Percentiles rank a stretch among this genome's conserved stretches.
These are phyloP conservation scores for Xylariaceae sp. DNA, from an alignment of 2,329 filamentous ascomycete genomes.

Conservation along the genomic window DNA sequence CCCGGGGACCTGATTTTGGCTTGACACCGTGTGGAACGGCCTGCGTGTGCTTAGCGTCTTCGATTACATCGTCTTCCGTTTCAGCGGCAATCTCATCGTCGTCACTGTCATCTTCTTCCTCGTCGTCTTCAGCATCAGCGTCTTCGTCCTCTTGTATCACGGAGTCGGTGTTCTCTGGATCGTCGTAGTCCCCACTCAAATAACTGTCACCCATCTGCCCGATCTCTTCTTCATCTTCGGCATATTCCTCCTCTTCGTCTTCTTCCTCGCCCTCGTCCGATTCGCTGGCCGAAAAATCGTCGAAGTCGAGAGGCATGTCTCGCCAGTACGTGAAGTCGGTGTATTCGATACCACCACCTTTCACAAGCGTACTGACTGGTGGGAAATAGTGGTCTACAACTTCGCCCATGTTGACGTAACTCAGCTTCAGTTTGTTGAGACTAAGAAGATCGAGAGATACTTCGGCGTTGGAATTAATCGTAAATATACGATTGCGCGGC, in stretches of 20 bases:
- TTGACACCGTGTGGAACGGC: slow-evolving; percentile 10
- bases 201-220: slow-evolving; percentile 43
- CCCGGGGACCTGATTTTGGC: slow-evolving; percentile 10
- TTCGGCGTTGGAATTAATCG: slow-evolving; percentile 96
- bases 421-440: slow-evolving; percentile 92
- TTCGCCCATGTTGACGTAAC: slow-evolving; percentile 94
- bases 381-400: slow-evolving; percentile 98
- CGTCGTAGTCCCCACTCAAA: slow-evolving; percentile 40
- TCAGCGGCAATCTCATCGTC: slow-evolving; percentile 34
- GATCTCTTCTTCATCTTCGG: slow-evolving; percentile 39
- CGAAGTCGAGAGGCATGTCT: slow-evolving; percentile 74
- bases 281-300: slow-evolving; percentile 82
- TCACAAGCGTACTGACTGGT: slow-evolving; percentile 79
- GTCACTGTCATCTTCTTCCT: slow-evolving; percentile 21
- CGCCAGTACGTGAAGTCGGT: slow-evolving; percentile 98
- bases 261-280: slow-evolving; percentile 37
- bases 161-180: slow-evolving; percentile 36
- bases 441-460: slow-evolving; percentile 86
- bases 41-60: slow-evolving; percentile 18
- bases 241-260: slow-evolving; percentile 37
- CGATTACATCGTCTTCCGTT: slow-evolving; percentile 32
- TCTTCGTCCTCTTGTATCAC: slow-evolving; percentile 34
- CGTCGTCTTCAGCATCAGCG: slow-evolving; percentile 32
- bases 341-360: slow-evolving; percentile 86
- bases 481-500: slow-evolving; percentile 90